A percentile compares a stretch with the other conserved stretches of the same genome.
These are phyloP conservation scores for Cyberlindnera xylosilytica DNA, from an alignment of 805 yeast genomes.

Conservation along the genomic window DNA sequence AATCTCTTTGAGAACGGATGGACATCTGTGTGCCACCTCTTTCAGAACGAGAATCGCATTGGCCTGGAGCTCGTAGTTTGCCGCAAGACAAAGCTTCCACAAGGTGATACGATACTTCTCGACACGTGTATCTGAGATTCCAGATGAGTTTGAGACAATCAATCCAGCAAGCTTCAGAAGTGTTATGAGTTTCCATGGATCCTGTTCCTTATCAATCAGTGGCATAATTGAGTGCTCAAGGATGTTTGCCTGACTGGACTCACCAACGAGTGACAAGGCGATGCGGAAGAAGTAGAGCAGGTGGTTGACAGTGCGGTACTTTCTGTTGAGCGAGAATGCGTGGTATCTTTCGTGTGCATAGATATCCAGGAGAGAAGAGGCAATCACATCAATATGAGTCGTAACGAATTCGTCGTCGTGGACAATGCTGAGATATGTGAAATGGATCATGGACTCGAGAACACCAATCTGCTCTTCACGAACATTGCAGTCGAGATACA, in stretches of 20 bases:
- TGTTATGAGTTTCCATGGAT: slow-evolving; percentile 14
- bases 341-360: slow-evolving; percentile 28
- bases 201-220: slow-evolving; percentile 9
- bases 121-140: slow-evolving; percentile 22
- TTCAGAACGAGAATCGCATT: slow-evolving; percentile 37
- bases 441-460: slow-evolving; percentile 37
- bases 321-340: slow-evolving; percentile 17
- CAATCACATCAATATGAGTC: slow-evolving; percentile 26
- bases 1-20: slow-evolving; percentile 35
- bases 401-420: slow-evolving; percentile 28
- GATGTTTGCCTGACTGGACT: slow-evolving; percentile 32
- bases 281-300: slow-evolving; percentile 24
- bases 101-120: slow-evolving; percentile 29
- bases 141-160: slow-evolving; percentile 29
- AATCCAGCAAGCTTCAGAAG: slow-evolving; percentile 26
- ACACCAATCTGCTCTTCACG: slow-evolving; percentile 30
- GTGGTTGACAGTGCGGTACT: slow-evolving; percentile 20
- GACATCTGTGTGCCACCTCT: slow-evolving; percentile 30
- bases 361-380: slow-evolving; percentile 24
- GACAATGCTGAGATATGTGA: slow-evolving; percentile 27
- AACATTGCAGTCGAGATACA: slow-evolving; percentile 24
- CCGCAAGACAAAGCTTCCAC: slow-evolving; percentile 35
- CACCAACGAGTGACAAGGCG: slow-evolving; percentile 29
- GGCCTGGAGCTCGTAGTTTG: slow-evolving; percentile 39
- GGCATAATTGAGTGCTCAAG: slow-evolving; percentile 23